Percentiles rank a stretch among this genome's conserved stretches.
Evolutionary conservation across 139 green algal genomes (phyloP).

Genomic region (Coelastrella sp.): DNA sequence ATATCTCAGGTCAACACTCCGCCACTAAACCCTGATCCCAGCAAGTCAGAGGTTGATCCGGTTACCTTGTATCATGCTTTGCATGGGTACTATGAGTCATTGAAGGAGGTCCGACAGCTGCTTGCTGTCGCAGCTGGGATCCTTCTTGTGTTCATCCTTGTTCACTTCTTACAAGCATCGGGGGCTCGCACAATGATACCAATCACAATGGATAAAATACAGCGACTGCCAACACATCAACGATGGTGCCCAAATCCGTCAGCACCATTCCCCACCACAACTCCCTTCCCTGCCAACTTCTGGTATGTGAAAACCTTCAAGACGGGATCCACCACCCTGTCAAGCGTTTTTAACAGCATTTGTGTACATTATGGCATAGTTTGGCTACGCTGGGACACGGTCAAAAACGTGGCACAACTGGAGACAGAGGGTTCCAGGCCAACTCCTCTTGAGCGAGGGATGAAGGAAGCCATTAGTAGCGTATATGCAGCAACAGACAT

Average conservation of each 20-base stretch:
- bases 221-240: constrained; percentile 2
- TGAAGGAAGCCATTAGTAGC: background rate
- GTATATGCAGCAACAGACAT: background rate
- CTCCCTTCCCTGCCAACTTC: constrained; percentile 17
- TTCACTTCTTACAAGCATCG: background rate
- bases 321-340: constrained; percentile 1
- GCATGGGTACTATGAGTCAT: background rate
- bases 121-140: background rate
- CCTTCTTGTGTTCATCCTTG: background rate
- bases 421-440: background rate
- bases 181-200: background rate
- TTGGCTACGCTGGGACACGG: background rate
- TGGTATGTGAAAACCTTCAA: constrained; percentile 40
- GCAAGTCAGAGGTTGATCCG: no score
- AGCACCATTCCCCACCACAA: background rate
- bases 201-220: background rate
- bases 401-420: background rate
- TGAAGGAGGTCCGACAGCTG: background rate
- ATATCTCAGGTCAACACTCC: no score
- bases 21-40: no score
- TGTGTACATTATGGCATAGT: constrained; percentile 18
- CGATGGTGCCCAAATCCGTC: constrained; percentile 1
- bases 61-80: no score
- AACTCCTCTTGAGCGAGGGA: background rate
- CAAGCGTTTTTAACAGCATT: background rate